Evolutionary conservation across 306 rosid genomes (phyloP), one percentile per base, ranked within the genome.

Genomic region (Potentilla sterilis): DNA sequence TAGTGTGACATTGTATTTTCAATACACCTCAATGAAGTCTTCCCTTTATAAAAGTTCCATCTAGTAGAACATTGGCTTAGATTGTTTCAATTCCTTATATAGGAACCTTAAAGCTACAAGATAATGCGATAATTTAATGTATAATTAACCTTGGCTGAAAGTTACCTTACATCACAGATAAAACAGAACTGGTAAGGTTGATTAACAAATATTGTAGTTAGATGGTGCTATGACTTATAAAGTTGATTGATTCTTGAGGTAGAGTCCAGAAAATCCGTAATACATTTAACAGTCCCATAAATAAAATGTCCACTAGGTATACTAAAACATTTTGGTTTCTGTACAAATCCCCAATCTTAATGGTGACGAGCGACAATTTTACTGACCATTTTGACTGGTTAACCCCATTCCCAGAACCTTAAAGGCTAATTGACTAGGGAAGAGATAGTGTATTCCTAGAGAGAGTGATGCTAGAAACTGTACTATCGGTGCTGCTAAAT

Each of bases 401-500:
- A 16, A 9, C 42, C 63, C 54, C 19, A 6, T 49, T 41, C 67
- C 48, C 74, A 67, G 52, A 28, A 42, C 49, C 61, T 79, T 40
- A 52, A 52, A 46, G 41, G 34, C 47, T 35, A 34, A 51, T 44
- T n/a, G 13, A 34, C 18, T 32, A 32, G 65, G 37, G 65, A 24
- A 12, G 67, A 12, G 84, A 43, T n/a, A 44, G 12, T 51, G 81
- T 42, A 58, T 51, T 55, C 74, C 42, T 69, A 21, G 77, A 55
- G 38, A 68, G 67, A n/a, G 34, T 73, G 67, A 73, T 21, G 74
- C 24, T 77, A 34, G 78, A 55, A 54, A 54, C 18, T 69, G 38
- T 44, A 72, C 74, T 65, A 15, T 74, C 82, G 34, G 79, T 19
- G 79, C 73, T 75, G 79, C 78, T 79, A 62, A 14, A 72, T 38